Conservation (phyloP, 495 filamentous ascomycete genomes). For the Hyaloscypha hepaticicola region DNA sequence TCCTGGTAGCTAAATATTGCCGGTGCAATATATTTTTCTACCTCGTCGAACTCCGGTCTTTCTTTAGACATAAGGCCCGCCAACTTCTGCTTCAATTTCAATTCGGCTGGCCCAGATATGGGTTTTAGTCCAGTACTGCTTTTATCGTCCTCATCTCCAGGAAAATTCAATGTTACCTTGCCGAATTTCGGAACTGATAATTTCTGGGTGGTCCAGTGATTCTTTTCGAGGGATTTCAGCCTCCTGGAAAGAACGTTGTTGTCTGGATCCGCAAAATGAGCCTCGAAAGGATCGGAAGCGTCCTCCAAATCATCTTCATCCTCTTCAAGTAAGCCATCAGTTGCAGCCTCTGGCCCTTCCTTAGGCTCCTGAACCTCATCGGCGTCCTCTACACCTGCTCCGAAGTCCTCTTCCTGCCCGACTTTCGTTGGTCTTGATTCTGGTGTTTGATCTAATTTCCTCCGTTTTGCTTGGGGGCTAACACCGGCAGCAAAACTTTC, state of each 20-base stretch:
- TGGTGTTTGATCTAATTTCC: conserved; percentile 56
- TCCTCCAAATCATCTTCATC: conserved; percentile 49
- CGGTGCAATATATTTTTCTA: conserved; percentile 54
- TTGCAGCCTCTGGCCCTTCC: conserved; percentile 40
- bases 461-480: conserved; percentile 61
- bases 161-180: conserved; percentile 40
- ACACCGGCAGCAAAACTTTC: conserved; percentile 58
- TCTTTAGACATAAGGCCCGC: conserved; percentile 32
- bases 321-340: conserved; percentile 39
- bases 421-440: conserved; percentile 29
- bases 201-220: conserved; percentile 59
- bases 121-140: conserved; percentile 24
- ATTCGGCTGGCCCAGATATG: conserved; percentile 40
- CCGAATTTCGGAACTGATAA: conserved; percentile 38
- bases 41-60: conserved; percentile 39
- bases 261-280: conserved; percentile 69
- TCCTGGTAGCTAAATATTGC: conserved; percentile 78
- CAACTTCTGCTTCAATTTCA: conserved; percentile 64
- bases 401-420: conserved; percentile 35
- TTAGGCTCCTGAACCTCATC: conserved; percentile 49
- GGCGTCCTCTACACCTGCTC: conserved; percentile 38
- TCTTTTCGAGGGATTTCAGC: conserved; percentile 51
- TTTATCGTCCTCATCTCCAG: conserved; percentile 30
- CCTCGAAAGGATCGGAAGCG: conserved; percentile 71
- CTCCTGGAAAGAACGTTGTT: conserved; percentile 52